Evolutionary conservation across 78 protist species (phyloP).

Genomic region (Emiliania huxleyi): DNA sequence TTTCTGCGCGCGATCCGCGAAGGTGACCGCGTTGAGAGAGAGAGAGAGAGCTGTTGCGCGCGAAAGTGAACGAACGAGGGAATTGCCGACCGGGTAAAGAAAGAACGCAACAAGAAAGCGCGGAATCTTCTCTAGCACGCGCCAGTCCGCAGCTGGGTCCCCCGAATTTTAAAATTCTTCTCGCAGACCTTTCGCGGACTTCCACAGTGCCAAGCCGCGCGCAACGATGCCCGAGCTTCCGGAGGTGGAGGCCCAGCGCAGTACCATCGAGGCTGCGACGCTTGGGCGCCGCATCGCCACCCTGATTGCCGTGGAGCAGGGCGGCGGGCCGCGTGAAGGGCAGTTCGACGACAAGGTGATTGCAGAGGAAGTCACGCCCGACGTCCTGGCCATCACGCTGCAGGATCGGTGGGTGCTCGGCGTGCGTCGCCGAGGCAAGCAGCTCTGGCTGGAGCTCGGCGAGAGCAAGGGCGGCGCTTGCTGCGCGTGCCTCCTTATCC

Average conservation of each 20-base stretch:
- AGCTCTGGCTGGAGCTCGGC: conserved; percentile 28
- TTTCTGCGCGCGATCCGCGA: too few species aligned
- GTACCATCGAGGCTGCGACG: background rate
- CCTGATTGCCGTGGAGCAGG: background rate
- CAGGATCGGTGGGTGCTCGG: background rate
- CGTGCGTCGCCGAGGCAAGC: conserved; percentile 6
- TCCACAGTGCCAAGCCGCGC: too few species aligned
- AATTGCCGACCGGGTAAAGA: too few species aligned
- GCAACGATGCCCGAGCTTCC: conserved; percentile 36
- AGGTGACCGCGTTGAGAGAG: too few species aligned
- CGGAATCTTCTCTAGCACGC: too few species aligned
- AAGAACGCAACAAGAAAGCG: too few species aligned
- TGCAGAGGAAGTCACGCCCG: background rate
- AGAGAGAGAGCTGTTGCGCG: too few species aligned
- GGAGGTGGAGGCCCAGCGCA: background rate
- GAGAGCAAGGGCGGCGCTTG: background rate
- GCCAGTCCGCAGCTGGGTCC: too few species aligned
- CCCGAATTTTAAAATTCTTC: too few species aligned
- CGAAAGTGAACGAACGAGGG: too few species aligned
- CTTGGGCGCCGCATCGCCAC: background rate
- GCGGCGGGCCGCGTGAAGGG: conserved; percentile 1
- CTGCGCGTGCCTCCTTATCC: background rate
- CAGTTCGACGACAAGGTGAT: conserved; percentile 10
- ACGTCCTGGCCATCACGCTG: background rate
- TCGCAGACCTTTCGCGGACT: too few species aligned